Percentiles rank a stretch among this genome's conserved stretches.
Conservation (phyloP, 352 stramenopile species). For the Pythium phragmiticola region DNA sequence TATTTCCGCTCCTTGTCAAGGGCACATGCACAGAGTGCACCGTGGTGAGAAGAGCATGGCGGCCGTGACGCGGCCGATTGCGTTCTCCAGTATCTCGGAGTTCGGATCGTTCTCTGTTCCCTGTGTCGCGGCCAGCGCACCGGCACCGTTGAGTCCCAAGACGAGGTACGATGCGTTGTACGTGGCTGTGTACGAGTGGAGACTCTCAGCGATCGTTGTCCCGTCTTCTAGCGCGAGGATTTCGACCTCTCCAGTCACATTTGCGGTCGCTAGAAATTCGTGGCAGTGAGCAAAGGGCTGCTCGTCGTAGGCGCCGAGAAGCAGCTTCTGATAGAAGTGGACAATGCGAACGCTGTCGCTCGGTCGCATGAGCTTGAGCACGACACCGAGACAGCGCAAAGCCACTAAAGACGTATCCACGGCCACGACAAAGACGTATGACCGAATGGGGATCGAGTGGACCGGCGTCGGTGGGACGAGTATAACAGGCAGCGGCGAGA, state of each 20-base stretch:
- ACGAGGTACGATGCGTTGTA: constrained; percentile 50
- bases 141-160: constrained; percentile 37
- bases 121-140: not conserved
- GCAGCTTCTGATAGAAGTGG: constrained; percentile 56
- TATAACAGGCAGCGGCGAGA: constrained; percentile 30
- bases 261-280: constrained; percentile 27
- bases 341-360: constrained; percentile 47
- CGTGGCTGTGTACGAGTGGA: constrained; percentile 46
- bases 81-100: constrained; percentile 9
- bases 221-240: constrained; percentile 38
- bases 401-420: constrained; percentile 34
- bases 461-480: constrained; percentile 52
- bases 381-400: constrained; percentile 40
- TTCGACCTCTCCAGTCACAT: constrained; percentile 41
- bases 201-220: constrained; percentile 45
- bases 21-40: constrained; percentile 53
- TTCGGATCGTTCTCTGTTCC: not conserved
- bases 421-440: constrained; percentile 56
- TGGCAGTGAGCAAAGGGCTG: constrained; percentile 35
- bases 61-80: constrained; percentile 35
- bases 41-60: constrained; percentile 59
- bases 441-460: constrained; percentile 37
- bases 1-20: constrained; percentile 11
- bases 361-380: constrained; percentile 56
- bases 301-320: constrained; percentile 38